A percentile compares a stretch with the other conserved stretches of the same genome.
These are phyloP conservation scores for Cryptococcus deneoformans DNA, from an alignment of 1,284 basidiomycete genomes.

Conservation along the genomic window DNA sequence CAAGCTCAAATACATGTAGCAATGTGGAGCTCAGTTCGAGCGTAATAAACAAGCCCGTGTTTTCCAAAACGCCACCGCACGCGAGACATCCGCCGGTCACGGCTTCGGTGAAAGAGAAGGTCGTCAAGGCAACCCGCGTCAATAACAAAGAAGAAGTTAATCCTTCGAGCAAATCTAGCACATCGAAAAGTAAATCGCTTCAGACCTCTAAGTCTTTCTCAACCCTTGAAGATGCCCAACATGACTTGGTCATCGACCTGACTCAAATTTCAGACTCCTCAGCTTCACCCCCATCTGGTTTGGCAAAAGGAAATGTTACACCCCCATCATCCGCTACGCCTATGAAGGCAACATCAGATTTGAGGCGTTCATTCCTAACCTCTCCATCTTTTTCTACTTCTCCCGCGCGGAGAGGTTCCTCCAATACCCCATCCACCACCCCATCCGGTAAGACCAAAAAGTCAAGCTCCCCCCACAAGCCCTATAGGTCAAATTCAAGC, in stretches of 20 bases:
- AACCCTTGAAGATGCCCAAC: no score
- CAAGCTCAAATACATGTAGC: no score
- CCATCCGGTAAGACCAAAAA: background rate
- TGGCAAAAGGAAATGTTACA: slow-evolving; percentile 11
- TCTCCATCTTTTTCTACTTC: background rate
- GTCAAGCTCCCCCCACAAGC: background rate
- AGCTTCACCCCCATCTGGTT: background rate
- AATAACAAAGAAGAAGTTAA: no score
- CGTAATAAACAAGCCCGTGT: no score
- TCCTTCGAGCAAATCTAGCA: no score
- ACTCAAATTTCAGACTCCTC: slow-evolving; percentile 13
- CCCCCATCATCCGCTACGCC: slow-evolving; percentile 17
- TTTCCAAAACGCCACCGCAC: background rate
- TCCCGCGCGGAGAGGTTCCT: background rate
- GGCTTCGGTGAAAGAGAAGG: no score
- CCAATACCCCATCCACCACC: background rate
- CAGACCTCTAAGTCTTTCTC: no score
- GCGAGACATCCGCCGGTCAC: background rate
- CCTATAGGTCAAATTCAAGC: background rate
- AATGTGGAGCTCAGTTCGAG: no score
- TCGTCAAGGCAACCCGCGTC: no score
- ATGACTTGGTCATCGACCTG: slow-evolving; percentile 13
- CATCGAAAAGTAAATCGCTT: no score
- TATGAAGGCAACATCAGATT: background rate
- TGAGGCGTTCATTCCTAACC: background rate